These are phyloP conservation scores for Steccherinum ochraceum DNA, from an alignment of 768 basidiomycete species.

Conservation along the genomic window DNA sequence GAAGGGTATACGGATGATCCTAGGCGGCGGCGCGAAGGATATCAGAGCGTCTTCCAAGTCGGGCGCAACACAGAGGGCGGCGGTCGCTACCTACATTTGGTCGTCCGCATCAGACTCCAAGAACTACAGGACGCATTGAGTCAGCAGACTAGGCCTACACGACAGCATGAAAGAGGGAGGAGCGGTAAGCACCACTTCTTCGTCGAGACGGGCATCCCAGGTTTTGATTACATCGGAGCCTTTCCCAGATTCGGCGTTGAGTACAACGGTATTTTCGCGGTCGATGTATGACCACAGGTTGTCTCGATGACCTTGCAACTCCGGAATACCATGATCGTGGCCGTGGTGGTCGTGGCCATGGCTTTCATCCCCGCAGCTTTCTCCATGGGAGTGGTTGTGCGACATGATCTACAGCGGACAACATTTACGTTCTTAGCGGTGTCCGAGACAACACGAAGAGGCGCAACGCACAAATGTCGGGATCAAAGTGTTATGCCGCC, in stretches of 20 bases:
- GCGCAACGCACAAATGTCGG: too few species aligned
- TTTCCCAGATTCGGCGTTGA: constrained; percentile 55
- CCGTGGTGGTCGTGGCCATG: constrained; percentile 52
- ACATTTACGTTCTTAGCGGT: too few species aligned
- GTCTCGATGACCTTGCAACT: constrained; percentile 47
- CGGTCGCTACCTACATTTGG: constrained; percentile 53
- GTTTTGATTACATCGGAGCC: constrained; percentile 73
- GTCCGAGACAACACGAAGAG: background rate
- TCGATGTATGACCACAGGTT: constrained; percentile 76
- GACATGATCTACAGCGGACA: constrained; percentile 31
- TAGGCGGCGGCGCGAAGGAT: constrained; percentile 18
- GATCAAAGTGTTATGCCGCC: too few species aligned
- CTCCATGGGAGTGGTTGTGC: constrained; percentile 46
- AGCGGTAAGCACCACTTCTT: constrained; percentile 47
- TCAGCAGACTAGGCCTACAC: background rate
- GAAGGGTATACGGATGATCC: constrained; percentile 83
- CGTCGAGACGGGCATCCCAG: constrained; percentile 74
- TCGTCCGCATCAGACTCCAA: constrained; percentile 90
- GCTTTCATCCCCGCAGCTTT: constrained; percentile 49
- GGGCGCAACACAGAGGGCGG: background rate
- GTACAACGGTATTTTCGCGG: constrained; percentile 68
- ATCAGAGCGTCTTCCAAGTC: background rate
- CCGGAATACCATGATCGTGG: constrained; percentile 39
- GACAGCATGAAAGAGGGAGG: background rate
- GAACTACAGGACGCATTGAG: constrained; percentile 37